Base-by-base conservation (phyloP, 345 rosid genomes). In the Salix caprea region DNA sequence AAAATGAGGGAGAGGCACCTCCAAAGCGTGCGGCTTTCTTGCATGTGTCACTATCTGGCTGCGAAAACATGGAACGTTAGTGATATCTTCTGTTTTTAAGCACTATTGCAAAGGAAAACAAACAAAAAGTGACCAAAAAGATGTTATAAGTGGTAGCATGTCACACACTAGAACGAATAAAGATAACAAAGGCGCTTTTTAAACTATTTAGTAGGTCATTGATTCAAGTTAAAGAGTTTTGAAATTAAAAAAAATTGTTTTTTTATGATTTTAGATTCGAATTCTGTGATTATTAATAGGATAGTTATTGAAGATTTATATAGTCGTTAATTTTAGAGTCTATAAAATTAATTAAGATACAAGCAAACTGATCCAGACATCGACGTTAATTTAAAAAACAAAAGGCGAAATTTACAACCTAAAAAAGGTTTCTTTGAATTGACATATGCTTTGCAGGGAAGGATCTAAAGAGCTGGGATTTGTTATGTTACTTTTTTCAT, bases 111-210 rank as follows among this genome's bases (percentile, higher is more conserved):
- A 76, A 78, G 84, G 76, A 77, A 78, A 86, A 82, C 85, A 84
- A 82, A 82, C 86, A 81, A 83, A 84, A 88, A 86, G 89, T 83
- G 82, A 76, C 82, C 78, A 79, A 83, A 86, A 84, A 74, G 85
- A 86, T 67, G 84, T 73, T 80, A 69, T 82, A 76, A 82, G 82
- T 82, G 87, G 87, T 79, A 85, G 71, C 86, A 83, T 82, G 83
- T 85, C 85, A 76, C 77, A 65, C 78, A 74, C 80, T 76, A 68
- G 79, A 82, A 74, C 77, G 83, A 83, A 78, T 70, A 80, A 80
- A 87, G 85, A 76, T 78, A 72, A 74, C 48, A 67, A 78, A 71
- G 74, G 75, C 62, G 65, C 69, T 54, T 34, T 34, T 34, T 34
- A 34, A 34, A 34, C 37, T 34, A 34, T 32, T 32, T 32, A 32